Percentiles rank a stretch among this genome's conserved stretches.
Evolutionary conservation across 1,284 basidiomycete species (phyloP).

Genomic region (Porphyrellus sp.): DNA sequence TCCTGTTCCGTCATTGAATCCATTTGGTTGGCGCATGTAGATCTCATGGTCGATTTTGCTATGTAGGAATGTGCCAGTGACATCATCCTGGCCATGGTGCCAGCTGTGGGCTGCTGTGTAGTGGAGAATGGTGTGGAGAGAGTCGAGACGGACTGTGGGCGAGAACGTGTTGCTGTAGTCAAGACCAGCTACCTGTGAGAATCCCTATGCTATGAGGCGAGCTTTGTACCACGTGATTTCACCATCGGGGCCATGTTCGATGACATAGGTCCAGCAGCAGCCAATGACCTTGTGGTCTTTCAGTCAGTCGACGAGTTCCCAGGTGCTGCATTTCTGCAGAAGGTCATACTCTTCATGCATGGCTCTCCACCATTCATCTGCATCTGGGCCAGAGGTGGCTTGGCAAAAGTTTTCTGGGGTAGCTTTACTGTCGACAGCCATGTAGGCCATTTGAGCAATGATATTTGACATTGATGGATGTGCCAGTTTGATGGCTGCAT

Average conservation of each 20-base stretch:
- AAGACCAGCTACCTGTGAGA: neutral
- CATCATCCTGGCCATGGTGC: neutral
- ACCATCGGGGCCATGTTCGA: conserved; percentile 37
- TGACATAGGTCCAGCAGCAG: conserved; percentile 36
- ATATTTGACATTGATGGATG: neutral
- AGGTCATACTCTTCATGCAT: conserved; percentile 31
- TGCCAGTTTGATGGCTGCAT: neutral
- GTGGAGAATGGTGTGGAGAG: neutral
- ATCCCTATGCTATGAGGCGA: conserved; percentile 31
- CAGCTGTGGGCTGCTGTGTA: neutral
- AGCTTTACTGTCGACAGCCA: neutral
- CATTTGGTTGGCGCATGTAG: neutral
- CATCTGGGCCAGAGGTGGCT: neutral
- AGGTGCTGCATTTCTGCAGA: conserved; percentile 27
- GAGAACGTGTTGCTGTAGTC: neutral
- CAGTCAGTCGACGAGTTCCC: conserved; percentile 24
- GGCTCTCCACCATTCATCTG: conserved; percentile 29
- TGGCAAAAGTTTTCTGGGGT: neutral
- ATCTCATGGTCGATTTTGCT: neutral
- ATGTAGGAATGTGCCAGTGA: neutral
- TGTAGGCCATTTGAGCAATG: neutral
- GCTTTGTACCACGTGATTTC: conserved; percentile 15
- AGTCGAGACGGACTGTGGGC: neutral
- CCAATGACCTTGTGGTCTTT: conserved; percentile 26
- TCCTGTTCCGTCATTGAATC: neutral